Conservation (phyloP, 495 filamentous ascomycete genomes). For the Penicillium turbatum region DNA sequence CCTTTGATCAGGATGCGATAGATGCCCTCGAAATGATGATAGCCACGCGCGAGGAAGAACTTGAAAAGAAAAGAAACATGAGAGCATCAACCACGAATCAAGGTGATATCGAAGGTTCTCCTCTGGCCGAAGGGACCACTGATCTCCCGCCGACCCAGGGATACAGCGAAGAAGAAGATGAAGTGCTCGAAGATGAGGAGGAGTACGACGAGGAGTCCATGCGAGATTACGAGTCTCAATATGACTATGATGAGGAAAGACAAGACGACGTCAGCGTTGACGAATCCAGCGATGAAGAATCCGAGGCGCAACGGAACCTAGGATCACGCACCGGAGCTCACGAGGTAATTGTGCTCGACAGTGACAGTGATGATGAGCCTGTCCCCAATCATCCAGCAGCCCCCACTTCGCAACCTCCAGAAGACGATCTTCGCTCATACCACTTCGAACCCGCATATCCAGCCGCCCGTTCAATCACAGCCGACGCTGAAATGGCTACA, state of each 20-base stretch:
- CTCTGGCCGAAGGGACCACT: background rate
- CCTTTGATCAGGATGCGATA: constrained; percentile 2
- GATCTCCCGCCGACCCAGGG: background rate
- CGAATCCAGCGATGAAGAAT: constrained; percentile 8
- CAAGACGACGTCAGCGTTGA: constrained; percentile 15
- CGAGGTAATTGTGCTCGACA: constrained; percentile 42
- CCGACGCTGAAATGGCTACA: background rate
- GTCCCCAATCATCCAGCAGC: constrained; percentile 9
- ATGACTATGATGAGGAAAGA: constrained; percentile 10
- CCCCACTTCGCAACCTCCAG: background rate
- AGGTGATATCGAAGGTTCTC: background rate
- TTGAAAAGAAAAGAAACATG: background rate
- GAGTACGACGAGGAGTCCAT: constrained; percentile 5
- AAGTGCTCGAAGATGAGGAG: background rate
- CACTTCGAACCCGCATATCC: background rate
- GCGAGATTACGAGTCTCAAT: constrained; percentile 1
- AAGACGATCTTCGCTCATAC: background rate
- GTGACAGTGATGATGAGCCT: constrained; percentile 42
- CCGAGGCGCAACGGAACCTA: background rate
- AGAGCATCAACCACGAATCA: background rate
- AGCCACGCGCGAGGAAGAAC: background rate
- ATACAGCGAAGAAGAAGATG: constrained; percentile 4
- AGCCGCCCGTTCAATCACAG: background rate
- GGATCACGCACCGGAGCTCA: constrained; percentile 7
- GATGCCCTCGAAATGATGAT: constrained; percentile 1